phyloP scores from a whole-genome alignment of 2,329 filamentous ascomycete genomes.

The Xylariaceae sp. region DNA sequence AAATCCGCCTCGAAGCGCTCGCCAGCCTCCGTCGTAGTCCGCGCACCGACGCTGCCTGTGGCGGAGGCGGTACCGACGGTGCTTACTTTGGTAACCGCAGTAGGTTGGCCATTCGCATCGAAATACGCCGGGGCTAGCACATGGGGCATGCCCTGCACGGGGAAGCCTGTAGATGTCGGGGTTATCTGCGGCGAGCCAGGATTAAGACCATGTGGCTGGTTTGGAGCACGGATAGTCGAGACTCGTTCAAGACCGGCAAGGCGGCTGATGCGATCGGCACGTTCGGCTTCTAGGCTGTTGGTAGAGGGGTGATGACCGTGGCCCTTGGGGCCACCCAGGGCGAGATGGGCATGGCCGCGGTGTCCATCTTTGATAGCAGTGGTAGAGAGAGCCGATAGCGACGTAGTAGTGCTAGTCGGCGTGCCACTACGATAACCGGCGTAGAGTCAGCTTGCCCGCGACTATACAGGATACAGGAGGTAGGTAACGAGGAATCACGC shows the following conservation, averaged over 20 bases:
- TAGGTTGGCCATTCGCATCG: slow-evolving; percentile 67
- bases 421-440: slow-evolving; percentile 63
- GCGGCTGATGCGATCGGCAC: slow-evolving; percentile 90
- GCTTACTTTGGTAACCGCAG: slow-evolving; percentile 69
- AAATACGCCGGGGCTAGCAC: slow-evolving; percentile 68
- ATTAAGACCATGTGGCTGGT: slow-evolving; percentile 32
- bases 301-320: slow-evolving; percentile 58
- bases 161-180: slow-evolving; percentile 47
- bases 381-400: slow-evolving; percentile 85
- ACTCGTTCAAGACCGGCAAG: slow-evolving; percentile 88
- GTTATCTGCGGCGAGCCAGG: slow-evolving; percentile 48
- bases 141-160: slow-evolving; percentile 36
- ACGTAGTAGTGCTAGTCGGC: slow-evolving; percentile 87
- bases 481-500: slow-evolving; percentile 38
- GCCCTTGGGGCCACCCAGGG: slow-evolving; percentile 49
- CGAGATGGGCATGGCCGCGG: slow-evolving; percentile 67
- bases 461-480: slow-evolving; percentile 4
- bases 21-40: slow-evolving; percentile 48
- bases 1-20: slow-evolving; percentile 53
- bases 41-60: slow-evolving; percentile 70
- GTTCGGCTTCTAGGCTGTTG: slow-evolving; percentile 81
- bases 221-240: slow-evolving; percentile 62
- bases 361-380: slow-evolving; percentile 96
- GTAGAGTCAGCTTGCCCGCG: slow-evolving; percentile 17
- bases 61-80: slow-evolving; percentile 90